Evolutionary conservation across 2,329 filamentous ascomycete species (phyloP), one percentile per base, ranked within the genome.

Genomic region (Eutypella sp.): DNA sequence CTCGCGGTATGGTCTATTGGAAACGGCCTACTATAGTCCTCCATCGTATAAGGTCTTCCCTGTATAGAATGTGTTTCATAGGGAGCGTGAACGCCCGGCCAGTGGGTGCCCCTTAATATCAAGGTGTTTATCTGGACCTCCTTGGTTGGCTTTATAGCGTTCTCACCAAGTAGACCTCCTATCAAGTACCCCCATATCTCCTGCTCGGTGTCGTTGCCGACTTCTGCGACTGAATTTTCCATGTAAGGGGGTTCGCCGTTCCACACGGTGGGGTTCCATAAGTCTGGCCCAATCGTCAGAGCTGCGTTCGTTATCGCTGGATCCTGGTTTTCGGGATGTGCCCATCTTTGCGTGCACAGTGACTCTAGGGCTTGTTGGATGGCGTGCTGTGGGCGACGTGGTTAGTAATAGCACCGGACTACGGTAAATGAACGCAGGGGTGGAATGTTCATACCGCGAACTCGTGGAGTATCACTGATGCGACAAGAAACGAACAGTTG

Each of bases 391-490:
- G 36, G 20, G 34, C 10, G n/a, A 15, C 11, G 11, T 15, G 18
- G 29, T 40, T 19, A 37, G 34, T 19, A n/a, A 15, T 34, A n/a
- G 5, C 31, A 34, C n/a, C n/a, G n/a, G n/a, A n/a, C n/a, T n/a
- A n/a, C n/a, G 31, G 34, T 53, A 29, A 48, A 46, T 18, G 13
- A 18, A 25, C 19, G n/a, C 42, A 23, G 34, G 19, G 18, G 7
- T 11, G 9, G 16, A 10, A 6, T 10, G 40, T 29, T 44, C 59
- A 47, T 52, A 63, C 61, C 47, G 46, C 53, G 7, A 60, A 38
- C 38, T 64, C 60, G 38, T 63, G 61, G 7, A 64, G 13, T 1
- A 64, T 3, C 0, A 52, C 55, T 6, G 40, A 24, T 6, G 60
- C 60, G 10, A 63, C 16, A 1, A 22, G 1, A 15, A 51, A 62